Evolutionary conservation across 2,329 filamentous ascomycete genomes (phyloP).

Genomic region (Diplodia sapinea): DNA sequence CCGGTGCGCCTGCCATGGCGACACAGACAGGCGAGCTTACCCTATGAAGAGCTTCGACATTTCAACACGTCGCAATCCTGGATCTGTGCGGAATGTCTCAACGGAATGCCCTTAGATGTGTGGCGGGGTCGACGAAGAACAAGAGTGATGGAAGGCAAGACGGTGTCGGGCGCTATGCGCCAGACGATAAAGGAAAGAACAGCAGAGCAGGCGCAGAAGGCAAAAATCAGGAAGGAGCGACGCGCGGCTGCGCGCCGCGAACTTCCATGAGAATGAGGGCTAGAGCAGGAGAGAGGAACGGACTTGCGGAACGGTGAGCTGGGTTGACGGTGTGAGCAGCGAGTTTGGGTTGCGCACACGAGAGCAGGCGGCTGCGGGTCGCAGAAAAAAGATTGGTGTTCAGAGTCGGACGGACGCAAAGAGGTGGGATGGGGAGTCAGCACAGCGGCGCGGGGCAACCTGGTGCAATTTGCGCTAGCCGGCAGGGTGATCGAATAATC

Average conservation of each 20-base stretch:
- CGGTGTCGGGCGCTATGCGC: background rate
- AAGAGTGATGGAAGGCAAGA: background rate
- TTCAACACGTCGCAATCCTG: conserved; percentile 39
- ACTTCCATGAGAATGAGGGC: conserved; percentile 2
- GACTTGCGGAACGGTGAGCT: conserved; percentile 22
- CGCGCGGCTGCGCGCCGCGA: conserved; percentile 18
- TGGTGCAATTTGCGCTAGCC: conserved; percentile 28
- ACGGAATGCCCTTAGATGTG: conserved; percentile 11
- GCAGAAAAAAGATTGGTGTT: conserved; percentile 28
- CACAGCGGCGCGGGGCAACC: conserved; percentile 22
- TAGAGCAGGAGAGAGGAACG: conserved; percentile 18
- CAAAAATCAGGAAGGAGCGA: conserved; percentile 21
- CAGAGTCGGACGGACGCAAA: conserved; percentile 24
- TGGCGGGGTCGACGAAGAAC: conserved; percentile 1
- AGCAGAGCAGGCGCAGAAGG: conserved; percentile 23
- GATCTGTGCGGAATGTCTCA: conserved; percentile 25
- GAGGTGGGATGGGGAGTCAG: conserved; percentile 29
- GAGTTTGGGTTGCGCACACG: conserved; percentile 11
- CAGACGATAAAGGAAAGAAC: conserved; percentile 17
- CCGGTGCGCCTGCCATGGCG: conserved; percentile 31
- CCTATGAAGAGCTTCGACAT: conserved; percentile 98
- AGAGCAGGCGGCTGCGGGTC: conserved; percentile 4
- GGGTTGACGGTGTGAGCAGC: conserved; percentile 18
- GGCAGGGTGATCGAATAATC: conserved; percentile 25
- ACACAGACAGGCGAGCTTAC: conserved; percentile 59